Conservation (phyloP, 257 asterid species). For the Solanum chiquidenum region DNA sequence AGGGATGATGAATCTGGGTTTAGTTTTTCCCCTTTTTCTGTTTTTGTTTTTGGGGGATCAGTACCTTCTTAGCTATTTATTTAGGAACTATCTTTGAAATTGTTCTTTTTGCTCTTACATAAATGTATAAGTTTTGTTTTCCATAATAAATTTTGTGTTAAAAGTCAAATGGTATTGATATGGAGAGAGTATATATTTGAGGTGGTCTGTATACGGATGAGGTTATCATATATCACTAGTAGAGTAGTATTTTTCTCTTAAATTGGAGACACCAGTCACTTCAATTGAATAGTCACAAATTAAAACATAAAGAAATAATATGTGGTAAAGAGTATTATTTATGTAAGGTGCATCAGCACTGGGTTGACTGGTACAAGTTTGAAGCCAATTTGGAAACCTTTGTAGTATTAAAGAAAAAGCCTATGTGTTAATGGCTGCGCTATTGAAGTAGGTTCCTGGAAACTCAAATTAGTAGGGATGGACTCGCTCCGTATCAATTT, state of each 20-base stretch:
- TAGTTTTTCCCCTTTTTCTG: not conserved
- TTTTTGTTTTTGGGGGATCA: not conserved
- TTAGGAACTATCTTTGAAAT: not conserved
- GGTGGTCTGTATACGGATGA: not conserved
- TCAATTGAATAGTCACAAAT: no score
- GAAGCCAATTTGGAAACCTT: not conserved
- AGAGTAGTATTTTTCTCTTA: not conserved
- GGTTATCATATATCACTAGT: not conserved
- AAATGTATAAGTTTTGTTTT: not conserved
- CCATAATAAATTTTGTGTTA: no score
- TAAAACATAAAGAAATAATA: not conserved
- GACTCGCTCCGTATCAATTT: no score
- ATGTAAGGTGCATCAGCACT: not conserved
- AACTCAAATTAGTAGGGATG: not conserved
- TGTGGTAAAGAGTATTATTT: not conserved
- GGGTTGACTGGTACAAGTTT: not conserved
- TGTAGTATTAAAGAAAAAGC: not conserved
- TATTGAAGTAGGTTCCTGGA: not conserved
- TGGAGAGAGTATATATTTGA: not conserved
- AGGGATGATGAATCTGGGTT: not conserved
- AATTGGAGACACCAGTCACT: not conserved
- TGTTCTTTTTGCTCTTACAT: not conserved
- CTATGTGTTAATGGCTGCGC: not conserved
- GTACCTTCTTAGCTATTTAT: not conserved
- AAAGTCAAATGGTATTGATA: not conserved